Percentiles rank a stretch among this genome's conserved stretches.
These are phyloP conservation scores for Akanthomyces dipterigenus DNA, from an alignment of 2,329 filamentous ascomycete species.

Conservation along the genomic window DNA sequence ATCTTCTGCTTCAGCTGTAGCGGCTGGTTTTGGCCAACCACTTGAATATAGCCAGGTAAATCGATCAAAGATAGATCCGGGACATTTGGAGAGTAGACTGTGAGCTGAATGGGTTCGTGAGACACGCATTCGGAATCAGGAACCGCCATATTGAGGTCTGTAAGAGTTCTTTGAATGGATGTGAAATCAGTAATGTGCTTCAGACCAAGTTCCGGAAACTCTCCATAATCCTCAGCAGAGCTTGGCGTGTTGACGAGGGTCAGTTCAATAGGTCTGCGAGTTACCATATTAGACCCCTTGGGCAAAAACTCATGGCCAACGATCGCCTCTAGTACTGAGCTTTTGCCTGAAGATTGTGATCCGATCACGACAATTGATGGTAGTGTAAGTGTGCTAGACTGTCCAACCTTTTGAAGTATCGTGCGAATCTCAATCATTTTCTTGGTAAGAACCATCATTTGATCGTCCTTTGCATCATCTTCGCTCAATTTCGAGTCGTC, in stretches of 20 bases:
- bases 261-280: conserved; percentile 87
- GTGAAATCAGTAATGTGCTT: conserved; percentile 88
- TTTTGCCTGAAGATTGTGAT: conserved; percentile 96
- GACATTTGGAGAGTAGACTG: conserved; percentile 91
- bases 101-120: conserved; percentile 92
- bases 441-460: conserved; percentile 98
- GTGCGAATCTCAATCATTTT: conserved; percentile 99
- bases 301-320: conserved; percentile 97
- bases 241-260: conserved; percentile 93
- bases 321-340: conserved; percentile 91
- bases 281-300: conserved; percentile 99
- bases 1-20: conserved; percentile 92
- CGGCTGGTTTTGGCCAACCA: conserved; percentile 85
- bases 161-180: conserved; percentile 86
- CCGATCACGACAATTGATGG: conserved; percentile 99
- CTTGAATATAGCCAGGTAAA: conserved; percentile 94
- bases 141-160: conserved; percentile 89
- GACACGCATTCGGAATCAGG: conserved; percentile 87
- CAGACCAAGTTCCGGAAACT: conserved; percentile 87
- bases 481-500: conserved; percentile 55
- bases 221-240: conserved; percentile 81
- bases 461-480: conserved; percentile 76
- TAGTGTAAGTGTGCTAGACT: conserved; percentile 79
- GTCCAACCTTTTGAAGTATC: conserved; percentile 84
- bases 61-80: conserved; percentile 95